Evolutionary conservation across 106 monocot genomes (phyloP), one percentile per base, ranked within the genome.

Genomic region (Platanthera zijinensis): DNA sequence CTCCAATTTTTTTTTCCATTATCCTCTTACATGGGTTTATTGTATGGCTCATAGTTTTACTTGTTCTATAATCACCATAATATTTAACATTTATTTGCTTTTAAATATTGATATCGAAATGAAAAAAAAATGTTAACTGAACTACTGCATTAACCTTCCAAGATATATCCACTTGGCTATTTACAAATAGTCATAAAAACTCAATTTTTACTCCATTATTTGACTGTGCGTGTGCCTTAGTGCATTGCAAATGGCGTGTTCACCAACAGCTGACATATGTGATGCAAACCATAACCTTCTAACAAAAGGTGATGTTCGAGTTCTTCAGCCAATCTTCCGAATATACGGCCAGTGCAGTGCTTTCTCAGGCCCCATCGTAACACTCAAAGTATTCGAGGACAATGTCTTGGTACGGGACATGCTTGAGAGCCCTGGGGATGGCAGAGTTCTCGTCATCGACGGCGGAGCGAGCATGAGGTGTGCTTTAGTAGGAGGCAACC

Each of bases 381-480:
- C 81, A n/a, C 71, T 81, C 47, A 81, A 76, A 50, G 76, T 81
- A 12, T 76, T 76, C 13, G 81, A 81, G 52, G 81, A 81, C 73
- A 77, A 73, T 8, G 73, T 73, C 12, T 47, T 74, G 32, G 77
- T 77, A 50, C 56, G 82, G 51, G 82, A 82, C 51, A 48, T 82
- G n/a, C 73, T 82, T 1, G 77, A 82, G 64, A 78, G 9, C 47
- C 77, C 77, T 3, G 82, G 82, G 6, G 73, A 82, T 25, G 82
- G 82, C 12, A 72, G 77, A 21, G 77, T 82, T 13, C 82, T 82
- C 0, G 73, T 82, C 30, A 22, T 82, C 13, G 82, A 82, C 3
- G 82, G 77, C 4, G 82, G 77, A 15, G 82, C 64, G n/a, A 77
- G 75, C 77, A 62, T 52, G 62, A 63, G 77, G 11, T 82, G 82